Conservation (phyloP, 2,329 filamentous ascomycete species). For the Ascocoryne sarcoides region DNA sequence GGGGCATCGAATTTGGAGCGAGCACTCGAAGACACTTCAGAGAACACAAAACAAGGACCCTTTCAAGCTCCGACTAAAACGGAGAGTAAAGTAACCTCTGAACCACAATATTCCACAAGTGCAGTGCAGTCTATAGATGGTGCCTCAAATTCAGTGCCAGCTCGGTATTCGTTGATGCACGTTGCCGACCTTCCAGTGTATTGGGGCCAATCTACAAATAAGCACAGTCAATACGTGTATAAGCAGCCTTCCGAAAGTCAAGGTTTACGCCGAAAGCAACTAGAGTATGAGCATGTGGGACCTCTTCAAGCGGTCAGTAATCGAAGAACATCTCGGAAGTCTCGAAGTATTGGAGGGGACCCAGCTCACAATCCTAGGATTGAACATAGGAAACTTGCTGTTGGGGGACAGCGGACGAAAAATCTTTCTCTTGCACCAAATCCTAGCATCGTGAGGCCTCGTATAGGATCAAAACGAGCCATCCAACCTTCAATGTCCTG, state of each 20-base stretch:
- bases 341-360: not conserved
- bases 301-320: slow-evolving; percentile 13
- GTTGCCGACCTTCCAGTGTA: slow-evolving; percentile 16
- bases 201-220: slow-evolving; percentile 5
- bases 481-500: no score
- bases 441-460: no score
- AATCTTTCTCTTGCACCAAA: no score
- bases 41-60: no score
- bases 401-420: no score
- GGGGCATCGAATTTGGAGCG: slow-evolving; percentile 7
- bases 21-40: no score
- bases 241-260: slow-evolving; percentile 4
- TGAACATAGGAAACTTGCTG: no score
- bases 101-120: slow-evolving; percentile 1
- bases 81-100: slow-evolving; percentile 9
- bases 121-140: slow-evolving; percentile 14
- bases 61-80: no score
- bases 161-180: slow-evolving; percentile 17
- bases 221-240: no score
- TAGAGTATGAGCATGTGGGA: slow-evolving; percentile 13
- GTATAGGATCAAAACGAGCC: no score
- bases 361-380: slow-evolving; percentile 18
- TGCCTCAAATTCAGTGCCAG: slow-evolving; percentile 11
- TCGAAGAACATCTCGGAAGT: slow-evolving; percentile 1
- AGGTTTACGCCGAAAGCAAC: not conserved